Percentiles rank a stretch among this genome's conserved stretches.
phyloP scores from a whole-genome alignment of 2,329 filamentous ascomycete genomes.

The Aspergillus ustus region DNA sequence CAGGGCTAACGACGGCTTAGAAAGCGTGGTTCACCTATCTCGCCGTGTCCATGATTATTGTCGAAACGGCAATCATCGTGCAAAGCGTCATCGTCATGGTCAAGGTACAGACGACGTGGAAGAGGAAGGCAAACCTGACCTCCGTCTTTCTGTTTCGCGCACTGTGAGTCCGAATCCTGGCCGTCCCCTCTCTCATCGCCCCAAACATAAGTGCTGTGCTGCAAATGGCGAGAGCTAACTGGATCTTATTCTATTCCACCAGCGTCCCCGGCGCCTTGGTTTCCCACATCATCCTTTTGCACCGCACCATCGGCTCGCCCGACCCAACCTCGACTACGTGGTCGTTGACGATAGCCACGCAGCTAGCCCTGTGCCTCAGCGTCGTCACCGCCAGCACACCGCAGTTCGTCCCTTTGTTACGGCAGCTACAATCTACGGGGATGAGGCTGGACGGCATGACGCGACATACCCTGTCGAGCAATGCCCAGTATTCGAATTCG shows the following conservation, averaged over 20 bases:
- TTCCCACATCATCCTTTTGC: not conserved
- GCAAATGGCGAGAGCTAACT: too few relatives aligned
- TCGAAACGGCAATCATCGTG: slow-evolving; percentile 19
- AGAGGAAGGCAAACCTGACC: slow-evolving; percentile 22
- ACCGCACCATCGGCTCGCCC: slow-evolving; percentile 2
- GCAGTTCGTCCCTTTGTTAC: too few relatives aligned
- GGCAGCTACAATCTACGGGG: too few relatives aligned
- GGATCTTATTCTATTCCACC: too few relatives aligned
- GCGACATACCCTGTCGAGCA: too few relatives aligned
- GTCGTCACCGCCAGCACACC: too few relatives aligned
- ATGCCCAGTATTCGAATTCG: too few relatives aligned
- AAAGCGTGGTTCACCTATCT: slow-evolving; percentile 2
- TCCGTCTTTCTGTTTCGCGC: slow-evolving; percentile 30
- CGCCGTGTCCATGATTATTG: not conserved
- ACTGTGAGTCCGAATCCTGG: slow-evolving; percentile 8
- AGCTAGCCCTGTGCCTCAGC: too few relatives aligned
- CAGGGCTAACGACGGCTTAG: not conserved
- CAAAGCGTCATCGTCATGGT: slow-evolving; percentile 28
- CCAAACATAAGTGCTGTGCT: too few relatives aligned
- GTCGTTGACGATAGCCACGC: too few relatives aligned
- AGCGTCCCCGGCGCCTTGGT: not conserved
- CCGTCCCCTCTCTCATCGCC: too few relatives aligned
- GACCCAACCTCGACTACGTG: slow-evolving; percentile 22
- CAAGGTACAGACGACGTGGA: slow-evolving; percentile 26
- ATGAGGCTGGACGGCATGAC: too few relatives aligned